Evolutionary conservation across 352 stramenopile species (phyloP).

Genomic region (Halophytophthora polymorphica): DNA sequence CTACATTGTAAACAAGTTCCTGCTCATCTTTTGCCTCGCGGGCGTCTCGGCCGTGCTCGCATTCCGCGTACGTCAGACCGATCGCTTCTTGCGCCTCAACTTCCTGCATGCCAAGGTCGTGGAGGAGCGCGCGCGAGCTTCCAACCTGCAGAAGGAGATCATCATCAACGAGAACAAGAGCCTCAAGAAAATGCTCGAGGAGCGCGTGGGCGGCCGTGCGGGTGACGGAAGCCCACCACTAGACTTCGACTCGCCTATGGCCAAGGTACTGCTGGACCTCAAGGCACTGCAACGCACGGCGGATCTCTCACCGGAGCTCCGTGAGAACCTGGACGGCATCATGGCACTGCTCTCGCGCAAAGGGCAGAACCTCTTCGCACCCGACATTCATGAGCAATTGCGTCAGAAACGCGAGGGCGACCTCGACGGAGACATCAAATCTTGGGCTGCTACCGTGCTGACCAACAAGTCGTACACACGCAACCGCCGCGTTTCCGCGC

Average conservation of each 20-base stretch:
- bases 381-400: slow-evolving; percentile 80
- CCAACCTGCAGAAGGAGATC: slow-evolving; percentile 72
- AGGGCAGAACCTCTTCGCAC: slow-evolving; percentile 75
- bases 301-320: slow-evolving; percentile 56
- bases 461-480: slow-evolving; percentile 79
- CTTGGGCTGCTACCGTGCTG: slow-evolving; percentile 70
- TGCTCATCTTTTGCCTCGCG: slow-evolving; percentile 60
- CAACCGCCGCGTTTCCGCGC: slow-evolving; percentile 51
- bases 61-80: slow-evolving; percentile 68
- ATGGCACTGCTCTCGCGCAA: slow-evolving; percentile 76
- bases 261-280: slow-evolving; percentile 73
- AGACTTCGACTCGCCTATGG: slow-evolving; percentile 80
- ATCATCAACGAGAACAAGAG: slow-evolving; percentile 86
- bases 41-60: slow-evolving; percentile 51
- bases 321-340: slow-evolving; percentile 74
- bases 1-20: slow-evolving; percentile 74
- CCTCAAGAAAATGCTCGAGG: slow-evolving; percentile 79
- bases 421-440: slow-evolving; percentile 75
- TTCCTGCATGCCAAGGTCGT: slow-evolving; percentile 74
- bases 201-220: slow-evolving; percentile 32
- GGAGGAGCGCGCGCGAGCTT: slow-evolving; percentile 60
- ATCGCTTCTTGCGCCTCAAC: slow-evolving; percentile 71
- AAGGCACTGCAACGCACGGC: slow-evolving; percentile 67
- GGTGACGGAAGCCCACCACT: slow-evolving; percentile 29
- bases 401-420: slow-evolving; percentile 68